Percentiles rank a stretch among this genome's conserved stretches.
phyloP scores from a whole-genome alignment of 805 yeast genomes.

The Lipomyces orientalis region DNA sequence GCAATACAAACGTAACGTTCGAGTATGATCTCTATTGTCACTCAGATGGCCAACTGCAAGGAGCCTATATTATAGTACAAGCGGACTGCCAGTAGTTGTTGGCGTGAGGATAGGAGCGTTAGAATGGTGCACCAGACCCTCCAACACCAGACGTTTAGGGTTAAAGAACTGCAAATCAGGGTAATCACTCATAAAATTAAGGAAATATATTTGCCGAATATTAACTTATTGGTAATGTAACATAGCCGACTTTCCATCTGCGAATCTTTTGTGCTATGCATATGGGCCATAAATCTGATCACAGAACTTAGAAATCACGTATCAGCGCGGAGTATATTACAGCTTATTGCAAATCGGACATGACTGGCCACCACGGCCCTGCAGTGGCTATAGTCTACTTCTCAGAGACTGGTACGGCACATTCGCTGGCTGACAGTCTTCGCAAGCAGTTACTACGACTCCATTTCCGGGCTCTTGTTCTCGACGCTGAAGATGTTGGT shows the following conservation, averaged over 20 bases:
- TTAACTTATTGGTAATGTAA: too few relatives aligned
- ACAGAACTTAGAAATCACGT: background rate
- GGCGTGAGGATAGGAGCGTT: too few relatives aligned
- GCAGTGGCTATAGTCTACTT: conserved; percentile 76
- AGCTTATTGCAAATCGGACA: background rate
- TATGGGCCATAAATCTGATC: background rate
- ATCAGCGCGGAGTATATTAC: background rate
- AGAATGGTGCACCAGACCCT: too few relatives aligned
- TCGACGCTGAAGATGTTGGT: conserved; percentile 65
- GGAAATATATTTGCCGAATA: background rate
- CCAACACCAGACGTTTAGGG: too few relatives aligned
- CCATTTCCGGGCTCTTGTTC: conserved; percentile 56
- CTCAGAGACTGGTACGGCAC: conserved; percentile 90
- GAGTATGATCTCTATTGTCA: too few relatives aligned
- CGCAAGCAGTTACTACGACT: conserved; percentile 60
- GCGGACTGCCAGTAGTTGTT: too few relatives aligned
- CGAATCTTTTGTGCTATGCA: background rate
- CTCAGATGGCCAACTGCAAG: too few relatives aligned
- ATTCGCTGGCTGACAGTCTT: conserved; percentile 76
- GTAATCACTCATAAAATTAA: background rate
- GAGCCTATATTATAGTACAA: too few relatives aligned
- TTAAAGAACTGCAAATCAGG: background rate
- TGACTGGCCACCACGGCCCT: conserved; percentile 19
- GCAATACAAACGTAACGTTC: too few relatives aligned
- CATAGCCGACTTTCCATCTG: background rate